These are phyloP conservation scores for Corynascus novoguineensis DNA, from an alignment of 495 filamentous ascomycete genomes.

Conservation along the genomic window DNA sequence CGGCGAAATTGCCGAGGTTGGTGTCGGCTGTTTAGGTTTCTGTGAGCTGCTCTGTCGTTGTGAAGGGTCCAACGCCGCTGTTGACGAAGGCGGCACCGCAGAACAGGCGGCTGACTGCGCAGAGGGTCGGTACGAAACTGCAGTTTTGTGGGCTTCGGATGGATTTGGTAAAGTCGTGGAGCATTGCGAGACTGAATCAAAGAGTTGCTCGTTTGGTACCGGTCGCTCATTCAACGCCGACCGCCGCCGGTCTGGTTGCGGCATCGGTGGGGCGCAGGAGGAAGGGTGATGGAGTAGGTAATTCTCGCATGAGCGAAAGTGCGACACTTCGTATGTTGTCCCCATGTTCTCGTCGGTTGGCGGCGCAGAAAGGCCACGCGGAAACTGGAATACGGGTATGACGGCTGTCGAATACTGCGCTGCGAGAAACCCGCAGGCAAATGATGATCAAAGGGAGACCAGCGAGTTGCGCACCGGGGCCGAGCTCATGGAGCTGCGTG, in stretches of 20 bases:
- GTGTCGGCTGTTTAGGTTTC: slow-evolving; percentile 32
- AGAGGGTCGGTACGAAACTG: slow-evolving; percentile 7
- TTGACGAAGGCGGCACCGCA: neutral
- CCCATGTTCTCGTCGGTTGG: slow-evolving; percentile 45
- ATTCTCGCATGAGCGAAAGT: slow-evolving; percentile 38
- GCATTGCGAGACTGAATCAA: slow-evolving; percentile 24
- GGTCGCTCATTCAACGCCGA: slow-evolving; percentile 28
- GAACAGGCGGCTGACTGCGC: neutral
- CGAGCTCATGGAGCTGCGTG: slow-evolving; percentile 29
- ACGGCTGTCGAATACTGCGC: neutral
- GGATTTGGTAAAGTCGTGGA: neutral
- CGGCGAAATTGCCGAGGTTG: slow-evolving; percentile 25
- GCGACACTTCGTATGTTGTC: slow-evolving; percentile 43
- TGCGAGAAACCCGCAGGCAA: slow-evolving; percentile 9
- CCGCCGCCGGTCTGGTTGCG: slow-evolving; percentile 23
- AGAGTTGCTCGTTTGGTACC: slow-evolving; percentile 25
- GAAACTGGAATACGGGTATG: neutral
- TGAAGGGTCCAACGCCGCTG: neutral
- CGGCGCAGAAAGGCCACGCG: slow-evolving; percentile 45
- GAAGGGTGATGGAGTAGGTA: slow-evolving; percentile 31
- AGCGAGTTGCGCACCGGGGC: slow-evolving; percentile 4
- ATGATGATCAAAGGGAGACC: slow-evolving; percentile 5
- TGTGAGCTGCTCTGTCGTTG: slow-evolving; percentile 20
- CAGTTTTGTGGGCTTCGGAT: neutral
- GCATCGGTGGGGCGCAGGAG: slow-evolving; percentile 25